phyloP scores from a whole-genome alignment of 164 flowering plant species.

The Taxillus chinensis region DNA sequence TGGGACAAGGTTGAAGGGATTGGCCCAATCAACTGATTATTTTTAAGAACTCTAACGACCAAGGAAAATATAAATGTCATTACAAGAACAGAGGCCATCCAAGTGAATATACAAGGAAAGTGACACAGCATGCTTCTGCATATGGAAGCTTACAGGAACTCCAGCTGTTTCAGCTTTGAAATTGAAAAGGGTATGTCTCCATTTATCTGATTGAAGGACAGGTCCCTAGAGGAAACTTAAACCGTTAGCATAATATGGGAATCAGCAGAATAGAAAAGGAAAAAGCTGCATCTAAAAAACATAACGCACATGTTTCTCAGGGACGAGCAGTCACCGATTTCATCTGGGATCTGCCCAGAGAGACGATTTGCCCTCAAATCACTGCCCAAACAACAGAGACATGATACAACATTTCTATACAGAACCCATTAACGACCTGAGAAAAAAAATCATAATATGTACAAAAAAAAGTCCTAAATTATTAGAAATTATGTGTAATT shows the following conservation, averaged over 20 bases:
- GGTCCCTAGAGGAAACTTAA: conserved; percentile 34
- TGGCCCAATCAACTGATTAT: conserved; percentile 82
- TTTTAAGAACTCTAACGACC: conserved; percentile 47
- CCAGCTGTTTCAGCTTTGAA: conserved; percentile 76
- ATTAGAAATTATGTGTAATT: no score
- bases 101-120: neutral
- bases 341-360: conserved; percentile 82
- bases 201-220: conserved; percentile 56
- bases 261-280: neutral
- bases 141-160: conserved; percentile 40
- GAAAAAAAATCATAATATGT: conserved; percentile 3
- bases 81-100: neutral
- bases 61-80: neutral
- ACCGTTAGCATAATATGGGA: neutral
- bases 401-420: neutral
- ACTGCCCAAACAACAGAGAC: conserved; percentile 20
- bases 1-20: conserved; percentile 93
- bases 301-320: conserved; percentile 49
- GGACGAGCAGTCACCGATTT: conserved; percentile 68
- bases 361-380: conserved; percentile 58
- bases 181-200: conserved; percentile 88
- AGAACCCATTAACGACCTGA: neutral
- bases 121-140: neutral
- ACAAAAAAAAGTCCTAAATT: neutral
- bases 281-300: neutral